Evolutionary conservation across 2,329 filamentous ascomycete genomes (phyloP).

Genomic region (Colletotrichum camelliae): DNA sequence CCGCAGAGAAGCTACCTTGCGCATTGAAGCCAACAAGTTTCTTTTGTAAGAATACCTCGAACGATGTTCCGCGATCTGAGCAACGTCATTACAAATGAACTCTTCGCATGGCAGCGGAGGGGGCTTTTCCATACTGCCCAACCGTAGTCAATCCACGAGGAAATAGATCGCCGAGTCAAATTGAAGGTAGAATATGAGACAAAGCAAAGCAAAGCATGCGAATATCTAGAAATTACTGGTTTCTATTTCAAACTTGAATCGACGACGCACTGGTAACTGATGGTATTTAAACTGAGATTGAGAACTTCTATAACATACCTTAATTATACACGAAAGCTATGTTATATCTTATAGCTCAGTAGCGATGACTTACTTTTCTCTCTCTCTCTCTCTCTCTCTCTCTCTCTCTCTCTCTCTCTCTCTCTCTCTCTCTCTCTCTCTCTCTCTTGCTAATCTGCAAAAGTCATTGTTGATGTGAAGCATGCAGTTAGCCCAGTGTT

Average conservation of each 20-base stretch:
- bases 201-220: not conserved
- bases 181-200: not conserved
- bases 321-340: not conserved
- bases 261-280: not conserved
- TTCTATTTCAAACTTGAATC: not conserved
- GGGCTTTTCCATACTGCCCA: not conserved
- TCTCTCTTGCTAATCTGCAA: not conserved
- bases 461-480: not conserved
- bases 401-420: not conserved
- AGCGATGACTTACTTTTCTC: too few relatives aligned
- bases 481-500: not conserved
- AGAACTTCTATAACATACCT: not conserved
- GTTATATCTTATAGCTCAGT: not conserved
- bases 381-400: too few relatives aligned
- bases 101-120: not conserved
- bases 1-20: slow-evolving; percentile 57
- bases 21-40: slow-evolving; percentile 55
- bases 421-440: too few relatives aligned
- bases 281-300: not conserved
- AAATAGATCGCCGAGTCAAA: not conserved
- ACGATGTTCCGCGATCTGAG: slow-evolving; percentile 30
- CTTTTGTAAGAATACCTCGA: slow-evolving; percentile 54
- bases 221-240: not conserved
- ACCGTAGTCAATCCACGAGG: not conserved
- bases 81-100: not conserved